Base-by-base conservation (phyloP, 2,329 filamentous ascomycete species). In the Fusarium proliferatum region DNA sequence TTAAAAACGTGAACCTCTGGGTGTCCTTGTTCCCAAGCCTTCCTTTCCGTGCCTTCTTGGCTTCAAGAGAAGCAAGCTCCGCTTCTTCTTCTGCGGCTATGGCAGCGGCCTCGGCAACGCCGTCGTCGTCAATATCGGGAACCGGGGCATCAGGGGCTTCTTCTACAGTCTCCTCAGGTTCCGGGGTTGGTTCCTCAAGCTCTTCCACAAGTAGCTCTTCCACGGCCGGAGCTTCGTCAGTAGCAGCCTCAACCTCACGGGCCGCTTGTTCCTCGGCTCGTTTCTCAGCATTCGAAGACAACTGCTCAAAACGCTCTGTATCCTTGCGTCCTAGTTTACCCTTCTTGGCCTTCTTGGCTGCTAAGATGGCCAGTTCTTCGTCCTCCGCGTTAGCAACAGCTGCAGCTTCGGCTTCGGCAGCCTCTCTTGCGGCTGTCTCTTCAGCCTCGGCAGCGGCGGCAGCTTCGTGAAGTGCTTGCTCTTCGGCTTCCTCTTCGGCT, bases 11-110 rank as follows among this genome's bases (percentile, higher is more conserved):
- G 33, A 84, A 80, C 66, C 84, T 86, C 66, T 87, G 85, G 56
- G 86, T 80, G 38, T 86, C 85, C 64, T 82, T 86, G 70, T 84
- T 87, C 4, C 76, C 78, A 17, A 86, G 74, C 67, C 82, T 87
- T 61, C 81, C 80, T 77, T 86, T 89, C 72, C 85, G 86, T 3
- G 82, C 82, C 73, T 87, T 88, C 76, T 88, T 89, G 30, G 82
- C 81, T 48, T 84, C 85, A 9, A 87, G 79, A 8, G 79, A 76
- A 19, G 79, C 82, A 17, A 86, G 78, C 64, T 86, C 82, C 16
- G 79, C 78, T 66, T 85, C 78, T 71, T 85, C 80, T 26, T 73
- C 64, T 19, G 64, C 68, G 42, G 75, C 75, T 36, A 74, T 64
- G 36, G 61, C 69, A 36, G 68, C 68, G 15, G 73, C 74, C 43